Percentiles rank a stretch among this genome's conserved stretches.
Evolutionary conservation across 192 early-diverging fungal species (phyloP).

Genomic region (Fimicolochytrium jonesii): DNA sequence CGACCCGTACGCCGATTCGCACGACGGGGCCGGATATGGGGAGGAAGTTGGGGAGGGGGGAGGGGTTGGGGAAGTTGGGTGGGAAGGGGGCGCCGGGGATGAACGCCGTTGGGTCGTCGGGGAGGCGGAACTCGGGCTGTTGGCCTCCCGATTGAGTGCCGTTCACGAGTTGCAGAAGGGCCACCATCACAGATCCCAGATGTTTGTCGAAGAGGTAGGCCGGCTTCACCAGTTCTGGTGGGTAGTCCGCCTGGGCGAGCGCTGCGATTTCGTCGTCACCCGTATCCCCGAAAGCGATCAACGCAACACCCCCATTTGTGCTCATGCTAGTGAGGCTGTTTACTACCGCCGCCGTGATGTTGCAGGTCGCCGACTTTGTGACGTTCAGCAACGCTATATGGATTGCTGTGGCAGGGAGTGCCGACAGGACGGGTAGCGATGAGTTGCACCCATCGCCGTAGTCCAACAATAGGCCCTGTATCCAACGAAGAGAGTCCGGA

Average conservation of each 20-base stretch:
- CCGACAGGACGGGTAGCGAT: background rate
- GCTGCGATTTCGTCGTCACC: background rate
- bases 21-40: too few relatives aligned
- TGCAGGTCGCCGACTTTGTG: background rate
- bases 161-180: too few relatives aligned
- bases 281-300: slow-evolving; percentile 4
- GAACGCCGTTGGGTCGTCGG: background rate
- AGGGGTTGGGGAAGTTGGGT: background rate
- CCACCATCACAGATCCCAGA: slow-evolving; percentile 1
- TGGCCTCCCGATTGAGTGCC: too few relatives aligned
- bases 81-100: background rate
- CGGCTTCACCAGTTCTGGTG: background rate
- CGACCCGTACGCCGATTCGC: slow-evolving; percentile 7
- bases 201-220: background rate
- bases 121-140: background rate
- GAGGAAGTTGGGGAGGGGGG: too few relatives aligned
- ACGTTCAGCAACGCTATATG: slow-evolving; percentile 9
- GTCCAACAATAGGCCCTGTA: slow-evolving; percentile 14
- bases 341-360: background rate
- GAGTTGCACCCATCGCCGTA: slow-evolving; percentile 19
- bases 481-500: too few relatives aligned
- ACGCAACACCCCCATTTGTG: background rate
- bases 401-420: background rate
- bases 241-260: background rate
- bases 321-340: background rate